Conservation (phyloP, 768 basidiomycete genomes). For the Psilocybe cubensis region DNA sequence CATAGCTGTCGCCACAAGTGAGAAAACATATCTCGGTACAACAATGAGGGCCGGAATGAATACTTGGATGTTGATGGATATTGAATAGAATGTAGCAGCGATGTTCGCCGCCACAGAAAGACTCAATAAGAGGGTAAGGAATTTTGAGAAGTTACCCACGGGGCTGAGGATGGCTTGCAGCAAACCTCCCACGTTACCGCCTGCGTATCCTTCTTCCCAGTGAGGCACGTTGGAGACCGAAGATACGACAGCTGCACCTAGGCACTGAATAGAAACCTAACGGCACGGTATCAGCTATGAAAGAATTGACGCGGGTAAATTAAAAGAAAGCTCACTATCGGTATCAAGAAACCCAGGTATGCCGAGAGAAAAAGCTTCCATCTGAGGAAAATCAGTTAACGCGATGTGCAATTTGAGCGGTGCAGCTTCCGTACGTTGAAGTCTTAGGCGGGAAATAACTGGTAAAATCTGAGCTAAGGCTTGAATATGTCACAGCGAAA, state of each 20-base stretch:
- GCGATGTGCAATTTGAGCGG: not conserved
- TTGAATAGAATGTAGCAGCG: slow-evolving; percentile 82
- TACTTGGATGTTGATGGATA: slow-evolving; percentile 74
- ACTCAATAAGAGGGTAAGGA: slow-evolving; percentile 79
- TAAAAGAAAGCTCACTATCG: slow-evolving; percentile 41
- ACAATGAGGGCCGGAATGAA: slow-evolving; percentile 58
- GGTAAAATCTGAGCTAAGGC: slow-evolving; percentile 74
- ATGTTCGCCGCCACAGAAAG: slow-evolving; percentile 84
- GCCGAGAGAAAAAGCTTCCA: slow-evolving; percentile 69
- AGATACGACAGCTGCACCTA: slow-evolving; percentile 70
- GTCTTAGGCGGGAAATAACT: slow-evolving; percentile 65
- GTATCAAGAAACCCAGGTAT: slow-evolving; percentile 69
- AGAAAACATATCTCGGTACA: slow-evolving; percentile 80
- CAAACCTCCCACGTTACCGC: slow-evolving; percentile 70
- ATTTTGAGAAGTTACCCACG: slow-evolving; percentile 72
- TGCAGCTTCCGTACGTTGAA: slow-evolving; percentile 44
- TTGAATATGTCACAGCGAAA: slow-evolving; percentile 66
- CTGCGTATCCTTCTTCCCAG: slow-evolving; percentile 63
- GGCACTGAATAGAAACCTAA: slow-evolving; percentile 45
- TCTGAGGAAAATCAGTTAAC: slow-evolving; percentile 33
- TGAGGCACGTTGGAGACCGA: slow-evolving; percentile 57
- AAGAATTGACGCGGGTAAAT: not conserved
- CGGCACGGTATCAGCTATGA: not conserved
- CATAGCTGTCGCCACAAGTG: slow-evolving; percentile 73
- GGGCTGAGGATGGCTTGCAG: slow-evolving; percentile 75